Base-by-base conservation (phyloP, 257 asterid genomes). In the Misopates orontium region DNA sequence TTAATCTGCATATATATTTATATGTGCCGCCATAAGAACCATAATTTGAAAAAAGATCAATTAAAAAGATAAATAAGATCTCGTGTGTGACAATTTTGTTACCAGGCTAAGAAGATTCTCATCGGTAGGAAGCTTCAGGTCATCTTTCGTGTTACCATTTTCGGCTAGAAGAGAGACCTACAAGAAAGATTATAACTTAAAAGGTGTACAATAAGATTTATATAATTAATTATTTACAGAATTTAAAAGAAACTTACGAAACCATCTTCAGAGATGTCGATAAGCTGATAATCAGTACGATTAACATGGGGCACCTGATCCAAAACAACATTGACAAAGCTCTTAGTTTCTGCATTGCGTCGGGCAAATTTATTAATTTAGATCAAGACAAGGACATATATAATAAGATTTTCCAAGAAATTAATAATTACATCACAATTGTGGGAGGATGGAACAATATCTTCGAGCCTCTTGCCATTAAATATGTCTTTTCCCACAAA, bases 191-290 rank as follows among this genome's bases (percentile, higher is more conserved):
- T n/a, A n/a, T n/a, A n/a, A n/a, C n/a, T n/a, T n/a, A n/a, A n/a
- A n/a, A n/a, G n/a, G n/a, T n/a, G n/a, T n/a, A n/a, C n/a, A n/a
- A n/a, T n/a, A n/a, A n/a, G n/a, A n/a, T n/a, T n/a, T n/a, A n/a
- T n/a, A n/a, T n/a, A n/a, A n/a, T n/a, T n/a, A n/a, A n/a, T n/a
- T n/a, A n/a, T n/a, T n/a, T 25, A 28, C 36, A 44, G 21, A 31
- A 72, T 7, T n/a, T 10, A 61, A 59, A 56, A 53, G 23, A 23
- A 42, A 76, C 95, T 83, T 75, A 89, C 96, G 75, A 89, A 89
- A 23, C 95, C 95, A 84, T 89, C 96, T 73, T 89, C 95, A 44
- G 89, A 79, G 67, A 88, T 88, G 77, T 88, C 95, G 63, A 88
- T 88, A 0, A 78, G 78, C 71, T 84, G 90, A 51, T 84, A 84